Evolutionary conservation across 768 basidiomycete genomes (phyloP).

Genomic region (Lactarius trivialis): DNA sequence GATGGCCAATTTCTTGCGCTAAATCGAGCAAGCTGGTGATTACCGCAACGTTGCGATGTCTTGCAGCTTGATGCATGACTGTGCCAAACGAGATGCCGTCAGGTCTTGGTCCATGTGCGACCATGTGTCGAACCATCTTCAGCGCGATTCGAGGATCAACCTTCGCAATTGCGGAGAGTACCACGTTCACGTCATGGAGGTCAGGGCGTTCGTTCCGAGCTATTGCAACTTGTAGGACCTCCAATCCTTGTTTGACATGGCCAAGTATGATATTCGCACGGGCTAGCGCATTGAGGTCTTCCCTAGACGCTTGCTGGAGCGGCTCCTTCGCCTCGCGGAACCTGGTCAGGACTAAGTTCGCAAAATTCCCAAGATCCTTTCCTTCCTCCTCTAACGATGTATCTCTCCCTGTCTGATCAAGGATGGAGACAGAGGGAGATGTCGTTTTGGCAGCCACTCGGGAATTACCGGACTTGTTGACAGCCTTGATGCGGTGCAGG

Average conservation of each 20-base stretch:
- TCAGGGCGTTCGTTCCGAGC: constrained; percentile 50
- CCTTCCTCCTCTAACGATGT: constrained; percentile 4
- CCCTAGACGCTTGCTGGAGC: constrained; percentile 41
- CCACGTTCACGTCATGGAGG: constrained; percentile 58
- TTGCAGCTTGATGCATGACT: constrained; percentile 51
- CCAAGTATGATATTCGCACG: constrained; percentile 57
- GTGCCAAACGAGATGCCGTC: constrained; percentile 54
- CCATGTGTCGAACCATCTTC: constrained; percentile 47
- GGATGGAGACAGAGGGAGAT: too few relatives aligned
- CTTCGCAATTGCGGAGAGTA: constrained; percentile 47
- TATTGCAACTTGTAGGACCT: constrained; percentile 41
- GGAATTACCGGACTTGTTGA: neutral
- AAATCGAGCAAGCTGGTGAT: constrained; percentile 38
- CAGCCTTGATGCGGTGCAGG: neutral
- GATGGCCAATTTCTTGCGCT: constrained; percentile 33
- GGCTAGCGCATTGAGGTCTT: constrained; percentile 51
- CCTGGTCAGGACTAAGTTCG: constrained; percentile 38
- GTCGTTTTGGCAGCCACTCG: neutral
- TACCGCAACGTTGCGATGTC: constrained; percentile 39
- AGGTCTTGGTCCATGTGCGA: constrained; percentile 40
- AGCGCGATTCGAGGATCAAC: constrained; percentile 42
- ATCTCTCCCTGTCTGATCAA: neutral
- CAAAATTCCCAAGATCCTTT: constrained; percentile 31
- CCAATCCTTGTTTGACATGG: constrained; percentile 40
- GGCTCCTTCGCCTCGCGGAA: constrained; percentile 43